Percentiles rank a stretch among this genome's conserved stretches.
These are phyloP conservation scores for Helicocarpus griseus DNA, from an alignment of 2,329 filamentous ascomycete genomes.

Conservation along the genomic window DNA sequence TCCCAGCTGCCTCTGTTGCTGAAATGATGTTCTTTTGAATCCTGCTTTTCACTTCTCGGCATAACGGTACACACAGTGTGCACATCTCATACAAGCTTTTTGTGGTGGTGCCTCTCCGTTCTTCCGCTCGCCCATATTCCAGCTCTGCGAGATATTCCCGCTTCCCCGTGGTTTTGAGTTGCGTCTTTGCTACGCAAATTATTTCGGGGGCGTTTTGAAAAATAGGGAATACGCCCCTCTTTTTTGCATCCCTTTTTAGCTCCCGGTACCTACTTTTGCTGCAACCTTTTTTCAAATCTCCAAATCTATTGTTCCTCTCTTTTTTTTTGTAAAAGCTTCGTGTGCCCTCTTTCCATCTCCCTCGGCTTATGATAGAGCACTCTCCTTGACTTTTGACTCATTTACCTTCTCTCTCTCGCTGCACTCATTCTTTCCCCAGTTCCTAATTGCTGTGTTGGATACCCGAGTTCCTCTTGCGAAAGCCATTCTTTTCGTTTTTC, in stretches of 20 bases:
- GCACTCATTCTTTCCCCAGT: neutral
- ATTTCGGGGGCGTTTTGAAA: neutral
- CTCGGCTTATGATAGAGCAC: neutral
- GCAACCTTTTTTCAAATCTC: neutral
- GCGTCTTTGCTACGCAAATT: neutral
- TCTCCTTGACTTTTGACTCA: neutral
- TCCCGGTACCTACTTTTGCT: neutral
- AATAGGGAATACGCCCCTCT: neutral
- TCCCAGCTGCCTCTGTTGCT: neutral
- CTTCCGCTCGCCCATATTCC: neutral
- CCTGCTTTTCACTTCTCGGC: neutral
- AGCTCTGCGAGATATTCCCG: neutral
- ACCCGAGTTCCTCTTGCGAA: neutral
- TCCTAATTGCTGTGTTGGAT: neutral
- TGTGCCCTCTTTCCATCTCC: neutral
- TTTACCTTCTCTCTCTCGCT: neutral
- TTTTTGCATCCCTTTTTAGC: neutral
- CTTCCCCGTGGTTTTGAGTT: neutral
- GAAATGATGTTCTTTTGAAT: neutral
- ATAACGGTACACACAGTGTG: too few relatives aligned
- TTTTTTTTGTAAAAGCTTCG: neutral
- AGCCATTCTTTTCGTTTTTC: neutral
- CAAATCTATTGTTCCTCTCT: neutral
- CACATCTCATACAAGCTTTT: too few relatives aligned
- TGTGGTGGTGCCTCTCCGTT: neutral